phyloP scores from a whole-genome alignment of 495 filamentous ascomycete genomes.

The Trichoderma virens region DNA sequence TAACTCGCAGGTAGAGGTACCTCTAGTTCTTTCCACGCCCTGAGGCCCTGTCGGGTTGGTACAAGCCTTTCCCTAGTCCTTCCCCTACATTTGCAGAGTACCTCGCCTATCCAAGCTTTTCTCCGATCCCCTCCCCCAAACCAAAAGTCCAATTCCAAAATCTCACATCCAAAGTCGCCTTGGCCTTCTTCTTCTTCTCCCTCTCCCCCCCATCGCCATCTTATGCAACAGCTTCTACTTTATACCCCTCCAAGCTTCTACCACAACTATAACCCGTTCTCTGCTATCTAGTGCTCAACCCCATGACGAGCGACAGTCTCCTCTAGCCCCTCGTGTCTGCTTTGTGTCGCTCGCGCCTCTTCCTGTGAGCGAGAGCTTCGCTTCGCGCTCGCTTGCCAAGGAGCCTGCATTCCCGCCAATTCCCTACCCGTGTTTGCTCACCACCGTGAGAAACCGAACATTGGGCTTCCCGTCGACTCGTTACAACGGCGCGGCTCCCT shows the following conservation, averaged over 20 bases:
- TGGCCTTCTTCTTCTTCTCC: background rate
- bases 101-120: background rate
- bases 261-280: background rate
- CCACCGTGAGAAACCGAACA: background rate
- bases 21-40: background rate
- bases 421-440: conserved; percentile 4
- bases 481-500: background rate
- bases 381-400: conserved; percentile 8
- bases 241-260: background rate
- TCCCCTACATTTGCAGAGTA: background rate
- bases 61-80: background rate
- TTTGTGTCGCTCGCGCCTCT: conserved; percentile 4
- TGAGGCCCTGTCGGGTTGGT: background rate
- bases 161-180: background rate
- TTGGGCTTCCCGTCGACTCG: conserved; percentile 3
- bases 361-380: conserved; percentile 4
- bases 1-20: background rate
- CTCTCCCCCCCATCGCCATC: background rate
- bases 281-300: background rate
- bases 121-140: conserved; percentile 1
- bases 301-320: background rate
- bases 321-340: background rate
- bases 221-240: background rate
- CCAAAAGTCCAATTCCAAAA: conserved; percentile 1
- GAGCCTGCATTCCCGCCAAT: background rate